Percentiles rank a stretch among this genome's conserved stretches.
Conservation (phyloP, 495 filamentous ascomycete species). For the Jackrogersella multiformis region DNA sequence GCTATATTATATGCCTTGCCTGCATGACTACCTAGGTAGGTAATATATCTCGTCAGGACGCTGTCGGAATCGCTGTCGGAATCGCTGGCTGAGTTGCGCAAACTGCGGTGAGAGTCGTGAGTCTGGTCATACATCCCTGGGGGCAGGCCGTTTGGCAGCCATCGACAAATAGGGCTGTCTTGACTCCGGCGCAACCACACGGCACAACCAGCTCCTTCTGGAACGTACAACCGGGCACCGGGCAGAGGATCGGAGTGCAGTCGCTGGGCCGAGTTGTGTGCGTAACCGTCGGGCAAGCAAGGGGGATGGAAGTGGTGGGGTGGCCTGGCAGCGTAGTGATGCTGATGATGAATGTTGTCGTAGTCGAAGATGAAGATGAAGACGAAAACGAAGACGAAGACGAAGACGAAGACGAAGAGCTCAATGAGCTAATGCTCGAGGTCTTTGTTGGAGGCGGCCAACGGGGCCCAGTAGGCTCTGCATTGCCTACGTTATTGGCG, state of each 20-base stretch:
- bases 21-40: no score
- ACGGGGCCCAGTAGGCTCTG: background rate
- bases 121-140: slow-evolving; percentile 49
- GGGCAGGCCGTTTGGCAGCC: slow-evolving; percentile 53
- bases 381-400: no score
- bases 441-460: slow-evolving; percentile 14
- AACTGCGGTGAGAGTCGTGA: slow-evolving; percentile 42
- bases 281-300: slow-evolving; percentile 53
- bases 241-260: slow-evolving; percentile 53
- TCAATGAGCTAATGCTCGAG: background rate
- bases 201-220: slow-evolving; percentile 46
- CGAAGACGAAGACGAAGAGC: slow-evolving; percentile 7
- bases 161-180: slow-evolving; percentile 52
- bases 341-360: slow-evolving; percentile 39
- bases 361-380: no score
- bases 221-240: slow-evolving; percentile 52
- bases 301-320: slow-evolving; percentile 5
- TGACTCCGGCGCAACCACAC: slow-evolving; percentile 49
- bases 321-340: slow-evolving; percentile 42
- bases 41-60: background rate
- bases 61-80: background rate
- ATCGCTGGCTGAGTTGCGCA: slow-evolving; percentile 28
- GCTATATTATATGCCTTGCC: no score
- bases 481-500: slow-evolving; percentile 1
- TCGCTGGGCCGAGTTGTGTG: slow-evolving; percentile 50